Evolutionary conservation across 2,329 filamentous ascomycete species (phyloP), one percentile per base, ranked within the genome.

Genomic region (Alternaria conjuncta): DNA sequence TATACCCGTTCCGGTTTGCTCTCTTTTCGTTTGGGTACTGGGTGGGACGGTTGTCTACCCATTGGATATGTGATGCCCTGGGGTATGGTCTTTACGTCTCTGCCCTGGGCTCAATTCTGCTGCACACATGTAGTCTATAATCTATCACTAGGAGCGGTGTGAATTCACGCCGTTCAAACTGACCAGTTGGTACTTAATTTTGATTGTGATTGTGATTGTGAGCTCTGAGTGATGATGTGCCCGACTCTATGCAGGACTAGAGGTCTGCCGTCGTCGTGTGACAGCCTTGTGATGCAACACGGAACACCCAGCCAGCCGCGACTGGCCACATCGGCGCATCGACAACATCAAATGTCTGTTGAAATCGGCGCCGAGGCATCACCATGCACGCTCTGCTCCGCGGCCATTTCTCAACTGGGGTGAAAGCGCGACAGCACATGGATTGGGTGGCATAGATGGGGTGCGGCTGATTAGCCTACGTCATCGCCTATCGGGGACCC

Each of bases 141-240:
- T 64, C 63, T 67, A 61, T 57, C 43, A 62, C 61, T 60, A 69
- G 61, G 70, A 64, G 72, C 55, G 50, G 72, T 62, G 71, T 77
- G 75, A 77, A 78, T 78, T 78, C 76, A 77, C 75, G 70, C 68
- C 66, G 62, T 67, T 70, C 71, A 58, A 64, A 76, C 46, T 26
- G 50, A 51, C 6, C 13, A 11, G 20, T 18, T n/a, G 2, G 23
- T 54, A 3, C 32, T 41, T 26, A 6, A 41, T 6, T 9, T 41
- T 26, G 10, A 41, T 6, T 9, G 3, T 11, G 13, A 1, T 46
- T 46, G 13, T 46, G 21, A 20, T 30, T 15, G 41, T 13, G 57
- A 30, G 3, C 18, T 21, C 12, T 51, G 46, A 23, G 51, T 9
- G 25, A 25, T 32, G 25, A 21, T 23, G 10, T 8, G 21, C 21